Base-by-base conservation (phyloP, 1,139 yeast genomes). In the Hansenula lynferdii region DNA sequence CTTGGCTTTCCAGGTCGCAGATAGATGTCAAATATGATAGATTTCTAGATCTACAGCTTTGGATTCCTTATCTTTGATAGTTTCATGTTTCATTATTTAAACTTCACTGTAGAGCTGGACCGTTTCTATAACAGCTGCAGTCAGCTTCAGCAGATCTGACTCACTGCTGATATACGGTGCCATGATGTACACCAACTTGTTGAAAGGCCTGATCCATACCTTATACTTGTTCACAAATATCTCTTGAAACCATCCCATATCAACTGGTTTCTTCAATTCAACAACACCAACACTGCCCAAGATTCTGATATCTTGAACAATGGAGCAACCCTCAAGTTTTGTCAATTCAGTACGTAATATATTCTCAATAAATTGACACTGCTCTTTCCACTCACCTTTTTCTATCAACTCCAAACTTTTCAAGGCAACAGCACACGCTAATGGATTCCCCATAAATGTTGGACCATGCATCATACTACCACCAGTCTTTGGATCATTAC, bases 391-490 rank as follows among this genome's bases (percentile, higher is more conserved):
- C 33, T 51, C 35, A 40, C 59, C 41, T 42, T 54, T 38, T 42
- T 51, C 31, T 36, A 58, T 31, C 42, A 53, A 58, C 28, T 61
- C 58, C 28, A 63, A 38, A 12, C 60, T 60, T 8, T 56, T 58
- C 34, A 51, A 40, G 6, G 63, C 61, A 6, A 61, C 59, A 9
- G 57, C 51, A 43, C 67, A 63, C 2, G 63, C 61, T 31, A 62
- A 47, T 8, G 69, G 65, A 31, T 64, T 59, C 2, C 61, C 66
- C 56, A 61, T 56, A 42, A 57, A 63, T 0, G 69, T 64, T 16
- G 65, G 64, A 11, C 68, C 68, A 43, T 63, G 69, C 57, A 51
- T 51, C 33, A 53, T 39, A 28, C 41, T 34, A 4, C 56, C 56
- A 11, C 48, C 47, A 2, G 57, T 51, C 19, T 53, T 50, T 11